Evolutionary conservation across 2,329 filamentous ascomycete species (phyloP).

Genomic region (Hypoxylon rubiginosum): DNA sequence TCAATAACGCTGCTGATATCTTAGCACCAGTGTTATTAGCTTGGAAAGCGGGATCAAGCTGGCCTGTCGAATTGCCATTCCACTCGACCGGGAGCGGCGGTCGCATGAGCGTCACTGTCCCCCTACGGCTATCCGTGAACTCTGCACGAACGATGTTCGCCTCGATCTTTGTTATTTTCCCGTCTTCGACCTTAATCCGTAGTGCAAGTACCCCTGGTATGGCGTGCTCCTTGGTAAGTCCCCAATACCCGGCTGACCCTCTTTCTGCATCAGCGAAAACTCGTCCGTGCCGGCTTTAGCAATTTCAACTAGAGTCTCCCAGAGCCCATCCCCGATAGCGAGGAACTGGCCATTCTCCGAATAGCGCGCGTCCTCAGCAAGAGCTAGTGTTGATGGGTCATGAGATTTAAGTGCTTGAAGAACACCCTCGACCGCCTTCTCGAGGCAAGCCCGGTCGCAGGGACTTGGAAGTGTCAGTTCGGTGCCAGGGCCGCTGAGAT

Average conservation of each 20-base stretch:
- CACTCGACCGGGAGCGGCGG: constrained; percentile 44
- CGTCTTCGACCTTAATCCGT: constrained; percentile 33
- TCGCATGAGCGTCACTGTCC: constrained; percentile 43
- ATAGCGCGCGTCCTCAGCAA: constrained; percentile 38
- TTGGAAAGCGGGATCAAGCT: constrained; percentile 14
- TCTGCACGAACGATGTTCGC: constrained; percentile 42
- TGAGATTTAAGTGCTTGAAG: constrained; percentile 39
- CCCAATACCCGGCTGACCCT: constrained; percentile 40
- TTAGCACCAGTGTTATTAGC: constrained; percentile 7
- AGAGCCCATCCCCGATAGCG: constrained; percentile 39
- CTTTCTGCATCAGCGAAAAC: constrained; percentile 34
- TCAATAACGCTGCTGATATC: constrained; percentile 23
- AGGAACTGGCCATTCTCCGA: constrained; percentile 45
- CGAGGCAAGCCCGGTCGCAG: constrained; percentile 36
- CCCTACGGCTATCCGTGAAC: constrained; percentile 33
- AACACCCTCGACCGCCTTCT: constrained; percentile 32
- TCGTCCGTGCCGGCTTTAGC: constrained; percentile 24
- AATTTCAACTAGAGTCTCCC: constrained; percentile 40
- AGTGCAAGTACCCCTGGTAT: constrained; percentile 40
- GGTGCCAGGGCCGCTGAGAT: constrained; percentile 32
- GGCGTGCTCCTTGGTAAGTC: constrained; percentile 38
- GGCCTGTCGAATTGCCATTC: constrained; percentile 33
- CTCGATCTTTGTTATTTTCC: constrained; percentile 42
- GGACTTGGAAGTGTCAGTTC: constrained; percentile 25
- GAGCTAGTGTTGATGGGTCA: constrained; percentile 30